Base-by-base conservation (phyloP, 257 asterid species). In the Cruciata laevipes region DNA sequence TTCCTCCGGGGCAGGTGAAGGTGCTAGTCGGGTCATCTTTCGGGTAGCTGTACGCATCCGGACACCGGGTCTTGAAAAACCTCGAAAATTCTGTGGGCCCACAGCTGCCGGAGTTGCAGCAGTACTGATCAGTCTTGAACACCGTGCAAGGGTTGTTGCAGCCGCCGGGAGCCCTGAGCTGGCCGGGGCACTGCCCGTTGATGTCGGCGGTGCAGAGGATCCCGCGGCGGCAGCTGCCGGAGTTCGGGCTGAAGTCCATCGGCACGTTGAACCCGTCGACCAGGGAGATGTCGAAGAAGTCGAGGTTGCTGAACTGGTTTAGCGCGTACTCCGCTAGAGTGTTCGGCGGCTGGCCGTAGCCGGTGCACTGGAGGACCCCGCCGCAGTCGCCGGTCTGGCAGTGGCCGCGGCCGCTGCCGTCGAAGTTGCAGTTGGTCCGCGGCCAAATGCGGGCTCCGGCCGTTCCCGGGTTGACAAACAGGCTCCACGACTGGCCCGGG, bases 141-240 rank as follows among this genome's bases (percentile, higher is more conserved):
- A 89, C 95, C 25, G 95, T 85, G 63, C 96, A 91, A 0, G 96
- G 94, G 56, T 91, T 89, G 4, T 91, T 75, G 64, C 98, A 91
- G 0, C 98, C 96, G 0, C 96, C 98, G 5, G 84, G 73, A 13
- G 81, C 75, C 20, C 42, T 76, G 33, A 91, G 84, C 63, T 23
- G 38, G 23, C 10, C n/a, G 0, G 95, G 96, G 61, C 98, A 91
- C 77, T 84, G 73, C 0, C 83, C 86, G 21, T 32, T 71, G 9
- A 91, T 75, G 60, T 85, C 85, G 11, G 81, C 91, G 5, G 84
- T 55, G 78, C 98, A 91, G 23, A n/a, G 60, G 60, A 53, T 53
- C 0, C 60, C 60, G 3, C 60, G 60, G 30, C 56, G 1, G 21
- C 60, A 53, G 60, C 13, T 3, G 60, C 60, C 60, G 25, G 60